Conservation (phyloP, 2,329 filamentous ascomycete genomes). For the Alternaria ethzedia region DNA sequence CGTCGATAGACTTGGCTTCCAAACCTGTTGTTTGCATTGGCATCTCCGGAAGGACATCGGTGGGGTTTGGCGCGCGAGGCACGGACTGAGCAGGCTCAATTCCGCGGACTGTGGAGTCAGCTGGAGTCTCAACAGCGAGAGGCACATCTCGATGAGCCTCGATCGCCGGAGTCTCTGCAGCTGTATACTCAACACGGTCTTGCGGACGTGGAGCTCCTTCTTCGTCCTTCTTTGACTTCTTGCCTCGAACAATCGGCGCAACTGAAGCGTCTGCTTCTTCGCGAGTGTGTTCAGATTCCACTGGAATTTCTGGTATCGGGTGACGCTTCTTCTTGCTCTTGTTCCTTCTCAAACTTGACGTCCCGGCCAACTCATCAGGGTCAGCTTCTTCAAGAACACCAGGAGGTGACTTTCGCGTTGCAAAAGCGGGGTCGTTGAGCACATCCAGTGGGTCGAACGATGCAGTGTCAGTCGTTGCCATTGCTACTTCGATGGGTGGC, state of each 20-base stretch:
- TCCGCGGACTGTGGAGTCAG: conserved; percentile 29
- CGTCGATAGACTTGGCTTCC: conserved; percentile 1
- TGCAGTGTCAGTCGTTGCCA: conserved; percentile 39
- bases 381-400: conserved; percentile 45
- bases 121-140: conserved; percentile 43
- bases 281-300: neutral
- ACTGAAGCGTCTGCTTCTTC: conserved; percentile 3
- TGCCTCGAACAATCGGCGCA: conserved; percentile 29
- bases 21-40: neutral
- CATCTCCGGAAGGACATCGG: neutral
- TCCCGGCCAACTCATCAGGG: conserved; percentile 43
- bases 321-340: conserved; percentile 53
- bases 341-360: conserved; percentile 54
- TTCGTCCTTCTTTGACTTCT: conserved; percentile 41
- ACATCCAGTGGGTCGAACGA: conserved; percentile 48
- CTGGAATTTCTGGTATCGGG: conserved; percentile 12
- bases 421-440: conserved; percentile 47
- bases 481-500: conserved; percentile 43
- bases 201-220: conserved; percentile 30
- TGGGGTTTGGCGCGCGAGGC: conserved; percentile 4
- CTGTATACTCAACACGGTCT: conserved; percentile 38
- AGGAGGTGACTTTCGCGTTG: conserved; percentile 39
- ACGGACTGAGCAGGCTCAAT: conserved; percentile 16
- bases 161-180: conserved; percentile 40
- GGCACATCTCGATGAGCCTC: conserved; percentile 39